phyloP scores from a whole-genome alignment of 768 basidiomycete genomes.

The Auriscalpium vulgare region DNA sequence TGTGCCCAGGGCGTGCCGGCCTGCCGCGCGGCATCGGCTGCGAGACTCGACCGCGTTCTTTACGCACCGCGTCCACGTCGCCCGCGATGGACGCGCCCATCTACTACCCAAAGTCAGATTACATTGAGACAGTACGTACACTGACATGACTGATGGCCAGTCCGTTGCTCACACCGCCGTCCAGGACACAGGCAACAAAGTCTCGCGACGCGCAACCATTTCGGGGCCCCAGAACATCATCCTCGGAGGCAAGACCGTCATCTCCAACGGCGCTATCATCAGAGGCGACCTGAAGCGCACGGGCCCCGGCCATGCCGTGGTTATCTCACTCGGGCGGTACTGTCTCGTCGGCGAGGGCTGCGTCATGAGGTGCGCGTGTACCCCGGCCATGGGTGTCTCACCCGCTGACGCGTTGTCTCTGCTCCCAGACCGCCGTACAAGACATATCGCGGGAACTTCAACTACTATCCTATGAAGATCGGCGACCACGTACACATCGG shows the following conservation, averaged over 20 bases:
- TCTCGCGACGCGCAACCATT: slow-evolving; percentile 85
- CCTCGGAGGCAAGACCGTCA: slow-evolving; percentile 94
- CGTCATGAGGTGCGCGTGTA: slow-evolving; percentile 61
- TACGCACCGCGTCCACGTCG: background rate
- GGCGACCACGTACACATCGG: slow-evolving; percentile 95
- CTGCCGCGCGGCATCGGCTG: no score
- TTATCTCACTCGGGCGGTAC: slow-evolving; percentile 89
- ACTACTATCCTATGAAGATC: slow-evolving; percentile 97
- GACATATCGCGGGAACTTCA: slow-evolving; percentile 85
- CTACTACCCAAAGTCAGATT: slow-evolving; percentile 75
- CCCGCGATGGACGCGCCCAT: slow-evolving; percentile 59
- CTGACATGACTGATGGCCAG: background rate
- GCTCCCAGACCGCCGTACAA: slow-evolving; percentile 70
- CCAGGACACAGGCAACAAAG: slow-evolving; percentile 94
- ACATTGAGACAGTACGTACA: slow-evolving; percentile 71
- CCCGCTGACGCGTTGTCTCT: background rate
- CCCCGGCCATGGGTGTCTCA: background rate
- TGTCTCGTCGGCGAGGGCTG: slow-evolving; percentile 86
- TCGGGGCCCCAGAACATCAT: slow-evolving; percentile 95
- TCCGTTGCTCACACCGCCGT: background rate
- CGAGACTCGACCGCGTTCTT: no score
- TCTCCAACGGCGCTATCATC: slow-evolving; percentile 82
- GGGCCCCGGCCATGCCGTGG: slow-evolving; percentile 87
- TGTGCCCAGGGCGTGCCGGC: no score
- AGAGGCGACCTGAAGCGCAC: slow-evolving; percentile 89